These are phyloP conservation scores for Lichenothelia convexa DNA, from an alignment of 495 filamentous ascomycete species.

Conservation along the genomic window DNA sequence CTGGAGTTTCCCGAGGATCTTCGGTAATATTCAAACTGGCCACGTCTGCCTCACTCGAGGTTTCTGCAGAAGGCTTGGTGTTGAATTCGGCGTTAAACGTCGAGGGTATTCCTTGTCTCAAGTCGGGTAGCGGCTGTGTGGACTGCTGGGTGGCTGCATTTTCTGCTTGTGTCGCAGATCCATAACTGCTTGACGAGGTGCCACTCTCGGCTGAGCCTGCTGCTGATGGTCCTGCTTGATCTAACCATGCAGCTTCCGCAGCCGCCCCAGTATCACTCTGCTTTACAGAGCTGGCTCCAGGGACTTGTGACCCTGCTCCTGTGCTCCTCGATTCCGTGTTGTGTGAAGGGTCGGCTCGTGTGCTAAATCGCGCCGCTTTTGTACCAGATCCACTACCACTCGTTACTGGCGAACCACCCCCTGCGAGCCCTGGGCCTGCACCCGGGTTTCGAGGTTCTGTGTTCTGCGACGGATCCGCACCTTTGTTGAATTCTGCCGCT, in stretches of 20 bases:
- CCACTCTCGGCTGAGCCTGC: too few relatives aligned
- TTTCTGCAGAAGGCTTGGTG: constrained; percentile 16
- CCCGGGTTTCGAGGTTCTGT: neutral
- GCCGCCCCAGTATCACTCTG: constrained; percentile 9
- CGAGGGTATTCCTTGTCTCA: constrained; percentile 81
- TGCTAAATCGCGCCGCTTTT: neutral
- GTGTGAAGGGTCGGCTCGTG: too few relatives aligned
- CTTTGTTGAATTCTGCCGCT: neutral
- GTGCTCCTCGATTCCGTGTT: too few relatives aligned
- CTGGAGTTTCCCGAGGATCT: constrained; percentile 32
- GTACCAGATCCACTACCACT: neutral
- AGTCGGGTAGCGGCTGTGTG: constrained; percentile 54
- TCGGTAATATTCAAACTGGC: constrained; percentile 37
- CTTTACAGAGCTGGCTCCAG: too few relatives aligned
- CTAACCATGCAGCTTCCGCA: constrained; percentile 20
- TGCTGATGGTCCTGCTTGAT: too few relatives aligned
- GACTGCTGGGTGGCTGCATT: constrained; percentile 30
- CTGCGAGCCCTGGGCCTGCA: neutral
- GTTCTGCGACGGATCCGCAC: neutral
- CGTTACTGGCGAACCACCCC: neutral
- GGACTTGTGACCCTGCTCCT: too few relatives aligned
- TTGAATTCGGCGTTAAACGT: constrained; percentile 53
- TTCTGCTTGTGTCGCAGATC: neutral
- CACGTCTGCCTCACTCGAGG: constrained; percentile 25
- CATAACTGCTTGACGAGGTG: too few relatives aligned